Evolutionary conservation across 331 rosid genomes (phyloP).

Genomic region (Quercus lobata): DNA sequence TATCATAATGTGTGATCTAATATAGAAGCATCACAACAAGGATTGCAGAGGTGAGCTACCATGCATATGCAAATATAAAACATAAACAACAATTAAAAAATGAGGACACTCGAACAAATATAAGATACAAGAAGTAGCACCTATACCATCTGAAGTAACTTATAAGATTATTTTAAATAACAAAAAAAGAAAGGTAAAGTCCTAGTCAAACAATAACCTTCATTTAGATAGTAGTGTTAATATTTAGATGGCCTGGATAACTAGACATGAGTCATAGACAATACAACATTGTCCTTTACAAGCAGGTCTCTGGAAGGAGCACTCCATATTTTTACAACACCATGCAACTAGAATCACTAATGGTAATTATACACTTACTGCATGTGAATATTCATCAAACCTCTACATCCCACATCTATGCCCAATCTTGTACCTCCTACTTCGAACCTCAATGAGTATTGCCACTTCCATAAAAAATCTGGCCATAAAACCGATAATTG

Average conservation of each 20-base stretch:
- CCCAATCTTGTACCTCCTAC: too few relatives aligned
- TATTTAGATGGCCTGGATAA: too few relatives aligned
- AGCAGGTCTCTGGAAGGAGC: not conserved
- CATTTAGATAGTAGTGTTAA: not conserved
- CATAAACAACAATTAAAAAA: not conserved
- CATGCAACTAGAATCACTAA: not conserved
- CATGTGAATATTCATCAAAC: not conserved
- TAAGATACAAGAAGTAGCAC: not conserved
- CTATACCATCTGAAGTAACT: not conserved
- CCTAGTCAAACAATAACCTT: not conserved
- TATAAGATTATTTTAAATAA: too few relatives aligned
- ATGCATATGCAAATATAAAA: not conserved
- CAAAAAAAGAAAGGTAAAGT: too few relatives aligned
- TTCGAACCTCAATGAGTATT: too few relatives aligned
- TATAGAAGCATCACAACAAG: not conserved
- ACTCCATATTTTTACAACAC: not conserved
- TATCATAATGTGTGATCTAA: slow-evolving; percentile 4
- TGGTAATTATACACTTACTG: not conserved
- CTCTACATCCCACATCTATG: too few relatives aligned
- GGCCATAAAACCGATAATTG: too few relatives aligned
- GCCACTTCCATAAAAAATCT: too few relatives aligned
- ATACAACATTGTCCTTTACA: not conserved
- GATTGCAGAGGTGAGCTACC: not conserved
- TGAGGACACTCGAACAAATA: not conserved
- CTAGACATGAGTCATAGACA: not conserved